A percentile compares a stretch with the other conserved stretches of the same genome.
These are phyloP conservation scores for Aspergillus steynii DNA, from an alignment of 495 filamentous ascomycete species.

Conservation along the genomic window DNA sequence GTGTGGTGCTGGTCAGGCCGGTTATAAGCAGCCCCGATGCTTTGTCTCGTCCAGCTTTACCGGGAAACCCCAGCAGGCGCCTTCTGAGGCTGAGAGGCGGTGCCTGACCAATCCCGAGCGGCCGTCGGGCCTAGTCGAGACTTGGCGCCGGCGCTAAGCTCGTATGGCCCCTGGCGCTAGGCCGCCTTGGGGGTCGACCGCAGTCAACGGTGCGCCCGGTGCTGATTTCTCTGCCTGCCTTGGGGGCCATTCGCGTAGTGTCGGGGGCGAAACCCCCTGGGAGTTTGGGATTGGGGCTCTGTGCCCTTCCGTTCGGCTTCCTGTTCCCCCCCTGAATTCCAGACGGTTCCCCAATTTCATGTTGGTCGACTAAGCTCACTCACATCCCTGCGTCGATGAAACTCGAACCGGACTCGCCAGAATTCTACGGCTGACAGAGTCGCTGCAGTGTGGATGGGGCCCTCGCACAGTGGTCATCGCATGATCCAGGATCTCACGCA, in stretches of 20 bases:
- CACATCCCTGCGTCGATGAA: background rate
- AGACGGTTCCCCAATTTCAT: background rate
- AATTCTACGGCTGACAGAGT: too few relatives aligned
- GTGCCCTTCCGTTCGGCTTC: background rate
- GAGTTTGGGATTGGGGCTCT: background rate
- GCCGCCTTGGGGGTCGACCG: background rate
- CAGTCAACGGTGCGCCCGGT: background rate
- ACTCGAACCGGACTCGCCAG: background rate
- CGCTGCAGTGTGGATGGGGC: background rate
- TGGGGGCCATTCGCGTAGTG: background rate
- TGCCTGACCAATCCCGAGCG: background rate
- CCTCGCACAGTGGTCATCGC: background rate
- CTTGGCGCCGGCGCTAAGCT: background rate
- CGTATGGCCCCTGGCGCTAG: background rate
- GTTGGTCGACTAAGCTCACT: background rate
- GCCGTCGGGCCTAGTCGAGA: background rate
- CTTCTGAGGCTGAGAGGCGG: background rate
- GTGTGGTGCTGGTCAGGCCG: background rate
- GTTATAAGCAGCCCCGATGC: background rate
- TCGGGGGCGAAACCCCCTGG: background rate
- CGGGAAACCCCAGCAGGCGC: too few relatives aligned
- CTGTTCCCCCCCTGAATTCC: background rate
- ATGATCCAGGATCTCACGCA: background rate
- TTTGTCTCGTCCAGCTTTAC: too few relatives aligned
- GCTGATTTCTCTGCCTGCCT: background rate